These are phyloP conservation scores for Fusarium aywerte DNA, from an alignment of 2,329 filamentous ascomycete genomes.

Conservation along the genomic window DNA sequence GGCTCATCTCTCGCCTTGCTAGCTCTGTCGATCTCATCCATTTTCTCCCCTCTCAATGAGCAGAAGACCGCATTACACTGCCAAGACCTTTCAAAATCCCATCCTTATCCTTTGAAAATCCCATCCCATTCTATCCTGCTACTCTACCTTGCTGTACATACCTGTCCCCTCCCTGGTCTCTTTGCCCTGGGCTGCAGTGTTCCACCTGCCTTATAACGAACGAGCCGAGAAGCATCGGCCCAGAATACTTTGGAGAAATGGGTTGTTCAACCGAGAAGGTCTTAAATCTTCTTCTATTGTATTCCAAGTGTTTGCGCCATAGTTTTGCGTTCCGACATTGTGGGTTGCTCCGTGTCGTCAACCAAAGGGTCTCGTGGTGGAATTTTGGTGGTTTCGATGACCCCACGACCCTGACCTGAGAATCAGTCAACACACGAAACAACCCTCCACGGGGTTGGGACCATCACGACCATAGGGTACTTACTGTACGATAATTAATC, in stretches of 20 bases:
- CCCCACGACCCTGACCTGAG: slow-evolving; percentile 19
- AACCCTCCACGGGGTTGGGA: slow-evolving; percentile 3
- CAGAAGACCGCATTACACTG: slow-evolving; percentile 8
- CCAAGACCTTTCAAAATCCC: slow-evolving; percentile 33
- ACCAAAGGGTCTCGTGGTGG: slow-evolving; percentile 21
- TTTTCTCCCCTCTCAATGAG: slow-evolving; percentile 21
- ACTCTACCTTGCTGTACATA: background rate
- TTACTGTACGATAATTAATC: background rate
- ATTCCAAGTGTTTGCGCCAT: background rate
- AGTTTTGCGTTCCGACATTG: background rate
- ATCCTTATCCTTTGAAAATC: slow-evolving; percentile 26
- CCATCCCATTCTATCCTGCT: slow-evolving; percentile 7
- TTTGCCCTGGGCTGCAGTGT: slow-evolving; percentile 3
- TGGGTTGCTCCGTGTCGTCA: background rate
- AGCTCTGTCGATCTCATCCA: slow-evolving; percentile 32
- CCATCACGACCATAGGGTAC: background rate
- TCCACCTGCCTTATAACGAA: background rate
- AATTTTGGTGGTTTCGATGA: slow-evolving; percentile 23
- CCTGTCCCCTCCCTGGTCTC: slow-evolving; percentile 1
- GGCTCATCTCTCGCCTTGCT: slow-evolving; percentile 7
- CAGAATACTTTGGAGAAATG: background rate
- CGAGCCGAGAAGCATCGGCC: background rate
- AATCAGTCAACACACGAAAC: slow-evolving; percentile 16
- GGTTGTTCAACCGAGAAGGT: background rate
- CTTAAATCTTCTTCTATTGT: background rate